Percentiles rank a stretch among this genome's conserved stretches.
phyloP scores from a whole-genome alignment of 2,329 filamentous ascomycete species.

The Talaromyces sp. region DNA sequence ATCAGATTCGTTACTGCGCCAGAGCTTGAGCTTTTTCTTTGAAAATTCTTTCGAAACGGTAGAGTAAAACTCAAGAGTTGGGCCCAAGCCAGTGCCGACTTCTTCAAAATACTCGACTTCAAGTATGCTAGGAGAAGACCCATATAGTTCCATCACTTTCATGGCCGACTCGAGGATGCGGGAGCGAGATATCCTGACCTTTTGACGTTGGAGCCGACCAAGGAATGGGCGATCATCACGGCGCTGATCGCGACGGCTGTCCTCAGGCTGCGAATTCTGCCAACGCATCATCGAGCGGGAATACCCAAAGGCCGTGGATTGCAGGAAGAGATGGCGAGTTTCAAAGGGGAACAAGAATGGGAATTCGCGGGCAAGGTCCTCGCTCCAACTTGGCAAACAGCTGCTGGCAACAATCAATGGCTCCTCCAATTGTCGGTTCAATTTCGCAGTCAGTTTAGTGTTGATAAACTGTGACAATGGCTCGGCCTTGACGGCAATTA shows the following conservation, averaged over 20 bases:
- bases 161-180: conserved; percentile 93
- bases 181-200: conserved; percentile 92
- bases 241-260: conserved; percentile 71
- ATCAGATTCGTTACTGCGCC: conserved; percentile 79
- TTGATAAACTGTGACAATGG: conserved; percentile 94
- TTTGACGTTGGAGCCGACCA: conserved; percentile 86
- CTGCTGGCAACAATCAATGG: conserved; percentile 95
- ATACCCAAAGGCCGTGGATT: conserved; percentile 97
- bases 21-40: conserved; percentile 93
- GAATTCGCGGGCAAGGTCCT: conserved; percentile 87
- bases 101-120: conserved; percentile 99
- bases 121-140: conserved; percentile 88
- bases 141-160: conserved; percentile 98
- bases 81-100: conserved; percentile 90
- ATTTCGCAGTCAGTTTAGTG: conserved; percentile 93
- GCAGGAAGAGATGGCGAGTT: conserved; percentile 90
- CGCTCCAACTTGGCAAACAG: conserved; percentile 91
- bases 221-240: conserved; percentile 87
- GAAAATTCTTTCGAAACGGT: conserved; percentile 96
- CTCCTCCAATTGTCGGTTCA: conserved; percentile 94
- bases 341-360: conserved; percentile 98
- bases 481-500: conserved; percentile 67
- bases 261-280: conserved; percentile 86
- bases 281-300: conserved; percentile 94
- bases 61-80: conserved; percentile 96